Base-by-base conservation (phyloP, 352 stramenopile genomes). In the Phytophthora hybrid region DNA sequence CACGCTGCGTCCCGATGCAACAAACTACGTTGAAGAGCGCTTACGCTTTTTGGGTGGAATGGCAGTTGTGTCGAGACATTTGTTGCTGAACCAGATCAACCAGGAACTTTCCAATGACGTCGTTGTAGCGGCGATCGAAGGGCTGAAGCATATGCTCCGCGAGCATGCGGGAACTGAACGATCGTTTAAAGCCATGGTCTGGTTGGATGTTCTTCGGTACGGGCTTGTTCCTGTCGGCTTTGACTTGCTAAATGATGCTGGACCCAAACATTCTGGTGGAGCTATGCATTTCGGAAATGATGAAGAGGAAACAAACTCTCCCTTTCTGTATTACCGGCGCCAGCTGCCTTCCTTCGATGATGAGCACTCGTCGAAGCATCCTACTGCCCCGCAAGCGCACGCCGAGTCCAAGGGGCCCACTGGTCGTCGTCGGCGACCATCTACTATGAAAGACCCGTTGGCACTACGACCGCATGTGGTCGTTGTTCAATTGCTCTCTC, bases 41-140 rank as follows among this genome's bases (percentile, higher is more conserved):
- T 67, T 93, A 23, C 77, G 75, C 1, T 88, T 91, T 19, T 71
- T 92, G 23, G 87, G 87, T 11, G 87, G 87, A 11, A 84, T 90
- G 74, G 63, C 84, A 47, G 58, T 93, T 31, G 78, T 87, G 3
- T 82, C 79, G 49, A 87, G 77, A 10, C 71, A 89, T 13, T 44
- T 88, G 18, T 34, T 93, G 23, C 51, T 74, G 32, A 77, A 77
- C 19, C 64, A 79, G 57, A 64, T 76, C 21, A 75, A 83, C 23
- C 51, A 74, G n/a, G 60, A 81, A n/a, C 55, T 71, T 8, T 73
- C 76, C 0, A 92, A 82, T 31, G 87, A 92, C 3, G 55, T 79
- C 6, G 61, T 87, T 34, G 76, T 90, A 18, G 66, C 65, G 8
- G 81, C 69, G 3, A 71, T 92, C 32, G 77, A 88, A 63, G 83